Evolutionary conservation across 2,329 filamentous ascomycete species (phyloP), one percentile per base, ranked within the genome.

Genomic region (Cordyceps fumosorosea): DNA sequence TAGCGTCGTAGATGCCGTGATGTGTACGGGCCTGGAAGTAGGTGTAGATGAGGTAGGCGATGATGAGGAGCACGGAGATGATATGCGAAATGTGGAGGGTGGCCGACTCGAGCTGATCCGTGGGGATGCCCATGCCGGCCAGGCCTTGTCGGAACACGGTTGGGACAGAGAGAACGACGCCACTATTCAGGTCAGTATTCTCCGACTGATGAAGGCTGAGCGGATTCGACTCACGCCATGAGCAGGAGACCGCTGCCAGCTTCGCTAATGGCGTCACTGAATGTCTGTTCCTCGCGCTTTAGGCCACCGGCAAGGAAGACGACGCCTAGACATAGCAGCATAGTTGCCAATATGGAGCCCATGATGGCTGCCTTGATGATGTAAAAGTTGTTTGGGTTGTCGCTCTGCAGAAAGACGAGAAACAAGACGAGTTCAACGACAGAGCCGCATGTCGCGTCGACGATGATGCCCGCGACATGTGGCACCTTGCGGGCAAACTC

Each of bases 321-420:
- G 58, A 88, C 70, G 0, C 91, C 91, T 29, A 96, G 75, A 67
- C 91, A 96, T 1, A 96, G 79, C 51, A 96, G 76, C 76, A 95
- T 83, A 37, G 91, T 96, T 14, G 91, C 90, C 40, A 96, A 74
- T 51, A 96, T 89, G 0, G 90, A 93, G 42, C 91, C 91, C 0
- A 96, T 77, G 61, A 96, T 93, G 29, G 91, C 91, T 59, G 90
- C 90, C 70, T 91, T 85, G 67, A 96, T 90, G 67, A 95, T 89
- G n/a, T 82, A 80, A 64, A 88, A 86, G 72, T 78, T 74, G 57
- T 78, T 66, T 2, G 78, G 73, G 12, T 72, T 52, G 47, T 52
- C 37, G 54, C 60, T 62, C 12, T 44, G 73, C 5, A 95, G 80
- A 51, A 96, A 76, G 2, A 93, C 83, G 78, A 93, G 88, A 75